Evolutionary conservation across 208 protist genomes (phyloP), one percentile per base, ranked within the genome.

Genomic region (Tritrichomonas musculus): DNA sequence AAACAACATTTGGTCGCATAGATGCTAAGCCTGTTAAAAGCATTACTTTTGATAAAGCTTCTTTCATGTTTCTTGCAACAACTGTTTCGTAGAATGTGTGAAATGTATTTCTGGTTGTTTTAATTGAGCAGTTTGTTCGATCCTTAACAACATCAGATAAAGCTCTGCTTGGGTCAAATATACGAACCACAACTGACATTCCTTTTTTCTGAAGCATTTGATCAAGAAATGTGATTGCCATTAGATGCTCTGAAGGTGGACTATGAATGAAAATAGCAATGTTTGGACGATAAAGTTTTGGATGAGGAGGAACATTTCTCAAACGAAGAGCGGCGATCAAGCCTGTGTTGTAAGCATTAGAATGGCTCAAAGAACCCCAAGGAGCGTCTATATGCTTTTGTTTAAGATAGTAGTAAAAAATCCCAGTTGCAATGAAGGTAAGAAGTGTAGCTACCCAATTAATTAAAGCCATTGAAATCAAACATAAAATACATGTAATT

Each of bases 21-120:
- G 77, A 25, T 25, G n/a, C 77, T 1, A 88, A 17, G 39, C 77
- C 77, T 11, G 47, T 88, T 33, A 88, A 57, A 9, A 88, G 30
- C 77, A 88, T 88, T 11, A 88, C 44, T 49, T 88, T 88, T n/a
- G 14, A 20, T n/a, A 88, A 53, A 22, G 77, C 77, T 39, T 57
- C 47, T 60, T 13, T 57, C 30, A 47, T 57, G 11, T 53, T 88
- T 39, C 39, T 22, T 36, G 77, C 77, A 39, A 88, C 44, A n/a
- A 88, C 77, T 33, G 77, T 50, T 88, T 88, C 77, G 17, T 57
- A 88, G 17, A 88, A 88, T n/a, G 57, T 88, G 39, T 88, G 44
- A 39, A 39, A 88, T n/a, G 53, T 36, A 39, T 88, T 49, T 20
- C 47, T 20, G 33, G 41, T 57, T 22, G 53, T 60, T 57, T 88